Evolutionary conservation across 148 eudicot genomes (phyloP).

Genomic region (Cornus controversa): DNA sequence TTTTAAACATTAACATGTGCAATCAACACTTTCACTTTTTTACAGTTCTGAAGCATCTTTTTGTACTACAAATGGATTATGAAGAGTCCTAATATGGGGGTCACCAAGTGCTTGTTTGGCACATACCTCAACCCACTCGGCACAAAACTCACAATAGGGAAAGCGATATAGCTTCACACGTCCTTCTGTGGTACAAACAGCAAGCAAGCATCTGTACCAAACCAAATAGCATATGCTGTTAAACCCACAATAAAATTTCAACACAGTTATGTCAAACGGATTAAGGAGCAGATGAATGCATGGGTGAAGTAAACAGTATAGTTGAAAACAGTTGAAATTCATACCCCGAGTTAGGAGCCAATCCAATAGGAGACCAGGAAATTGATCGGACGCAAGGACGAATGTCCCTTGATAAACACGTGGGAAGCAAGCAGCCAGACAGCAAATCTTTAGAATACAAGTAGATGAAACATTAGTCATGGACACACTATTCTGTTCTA

Average conservation of each 20-base stretch:
- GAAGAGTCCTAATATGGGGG: not conserved
- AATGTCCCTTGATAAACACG: constrained; percentile 58
- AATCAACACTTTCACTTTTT: no score
- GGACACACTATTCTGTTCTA: not conserved
- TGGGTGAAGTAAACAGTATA: not conserved
- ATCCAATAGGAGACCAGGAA: constrained; percentile 86
- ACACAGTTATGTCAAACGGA: constrained; percentile 1
- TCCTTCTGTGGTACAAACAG: constrained; percentile 86
- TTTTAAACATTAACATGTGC: not conserved
- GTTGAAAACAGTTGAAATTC: not conserved
- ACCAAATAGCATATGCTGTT: not conserved
- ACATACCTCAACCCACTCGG: constrained; percentile 91
- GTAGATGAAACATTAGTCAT: not conserved
- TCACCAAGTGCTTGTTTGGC: not conserved
- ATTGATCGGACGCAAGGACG: constrained; percentile 78
- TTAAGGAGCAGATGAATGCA: not conserved
- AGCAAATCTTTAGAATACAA: constrained; percentile 42
- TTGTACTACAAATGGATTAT: no score
- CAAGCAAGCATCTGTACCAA: constrained; percentile 73
- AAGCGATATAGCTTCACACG: constrained; percentile 74
- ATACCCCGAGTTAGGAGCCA: constrained; percentile 73
- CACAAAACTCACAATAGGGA: constrained; percentile 73
- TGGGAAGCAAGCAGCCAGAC: constrained; percentile 63
- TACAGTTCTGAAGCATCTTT: not conserved
- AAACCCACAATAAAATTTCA: not conserved